Percentiles rank a stretch among this genome's conserved stretches.
These are phyloP conservation scores for Pseudogymnoascus sp. DNA, from an alignment of 2,329 filamentous ascomycete genomes.

Conservation along the genomic window DNA sequence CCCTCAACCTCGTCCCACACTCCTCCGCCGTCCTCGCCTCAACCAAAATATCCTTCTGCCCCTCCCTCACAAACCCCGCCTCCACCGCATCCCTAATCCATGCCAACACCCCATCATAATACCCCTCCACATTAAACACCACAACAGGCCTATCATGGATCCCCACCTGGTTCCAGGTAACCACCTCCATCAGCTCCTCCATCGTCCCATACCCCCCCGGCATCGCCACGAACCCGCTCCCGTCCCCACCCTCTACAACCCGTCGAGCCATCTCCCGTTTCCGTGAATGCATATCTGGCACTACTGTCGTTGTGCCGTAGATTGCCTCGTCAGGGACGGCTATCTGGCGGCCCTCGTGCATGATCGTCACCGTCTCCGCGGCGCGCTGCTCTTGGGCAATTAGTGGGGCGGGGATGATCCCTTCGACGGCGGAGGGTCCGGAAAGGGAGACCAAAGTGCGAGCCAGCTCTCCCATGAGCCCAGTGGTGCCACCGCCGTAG, in stretches of 20 bases:
- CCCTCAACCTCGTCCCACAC: conserved; percentile 60
- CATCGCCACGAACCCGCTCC: conserved; percentile 80
- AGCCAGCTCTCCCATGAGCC: conserved; percentile 91
- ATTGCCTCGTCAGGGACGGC: conserved; percentile 34
- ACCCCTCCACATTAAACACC: conserved; percentile 77
- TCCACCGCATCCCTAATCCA: conserved; percentile 73
- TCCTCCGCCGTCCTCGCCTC: conserved; percentile 66
- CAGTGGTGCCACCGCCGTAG: conserved; percentile 74
- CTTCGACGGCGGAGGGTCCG: conserved; percentile 74
- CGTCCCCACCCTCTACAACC: conserved; percentile 71
- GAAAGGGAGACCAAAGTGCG: conserved; percentile 74
- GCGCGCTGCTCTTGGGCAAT: conserved; percentile 40
- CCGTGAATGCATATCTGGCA: conserved; percentile 87
- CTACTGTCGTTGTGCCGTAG: conserved; percentile 78
- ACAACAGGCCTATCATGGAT: conserved; percentile 76
- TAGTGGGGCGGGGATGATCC: conserved; percentile 80
- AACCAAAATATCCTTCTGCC: conserved; percentile 68
- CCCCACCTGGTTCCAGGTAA: conserved; percentile 88
- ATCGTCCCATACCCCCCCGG: conserved; percentile 85
- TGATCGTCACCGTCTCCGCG: conserved; percentile 55
- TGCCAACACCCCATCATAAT: conserved; percentile 75
- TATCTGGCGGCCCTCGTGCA: conserved; percentile 37
- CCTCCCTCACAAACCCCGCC: conserved; percentile 65
- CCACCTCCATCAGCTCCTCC: conserved; percentile 84
- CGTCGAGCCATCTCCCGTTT: conserved; percentile 77